Evolutionary conservation across 805 yeast species (phyloP), one percentile per base, ranked within the genome.

Genomic region (Zygotorulaspora danielsina): DNA sequence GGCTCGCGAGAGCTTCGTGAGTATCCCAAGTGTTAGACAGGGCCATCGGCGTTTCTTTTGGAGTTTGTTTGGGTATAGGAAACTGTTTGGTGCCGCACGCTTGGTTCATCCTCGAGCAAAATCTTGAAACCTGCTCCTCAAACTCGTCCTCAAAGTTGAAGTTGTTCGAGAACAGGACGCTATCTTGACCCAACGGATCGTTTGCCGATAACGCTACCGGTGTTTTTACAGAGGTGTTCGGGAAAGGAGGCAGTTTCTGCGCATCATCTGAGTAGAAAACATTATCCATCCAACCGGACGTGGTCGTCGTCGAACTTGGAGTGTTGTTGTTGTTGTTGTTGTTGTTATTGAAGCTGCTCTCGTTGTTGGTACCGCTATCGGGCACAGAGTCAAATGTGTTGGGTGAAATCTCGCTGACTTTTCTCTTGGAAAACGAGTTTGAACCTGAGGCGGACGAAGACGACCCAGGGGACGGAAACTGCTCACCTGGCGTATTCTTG

Each of bases 51-150:
- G 36, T 30, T 13, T 21, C 19, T 16, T 29, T 28, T 21, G 43
- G 36, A 16, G 38, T 35, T 27, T 30, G 44, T 20, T 42, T 46
- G 2, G 96, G 94, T 3, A 80, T 58, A 3, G 93, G 95, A 47
- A 75, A 64, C 11, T 71, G 71, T 51, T 70, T 79, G 5, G 81
- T 79, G 12, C 96, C 97, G 63, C 97, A 89, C 1, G 88, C 97
- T 59, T 78, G 73, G 45, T 76, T 75, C 55, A 90, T 71, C 51
- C 79, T 76, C 18, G 75, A 74, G 57, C 97, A 90, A 58, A 90
- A 90, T 19, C 76, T 77, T 43, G 75, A 73, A 39, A 81, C 79
- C 49, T 81, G 79, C 55, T 84, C 90, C 54, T 79, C 83, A 57
- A 78, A 83, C 40, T 70, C 63, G 11, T 66, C 64, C 29, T 61